Conservation (phyloP, 495 filamentous ascomycete species). For the Penicillium herquei region DNA sequence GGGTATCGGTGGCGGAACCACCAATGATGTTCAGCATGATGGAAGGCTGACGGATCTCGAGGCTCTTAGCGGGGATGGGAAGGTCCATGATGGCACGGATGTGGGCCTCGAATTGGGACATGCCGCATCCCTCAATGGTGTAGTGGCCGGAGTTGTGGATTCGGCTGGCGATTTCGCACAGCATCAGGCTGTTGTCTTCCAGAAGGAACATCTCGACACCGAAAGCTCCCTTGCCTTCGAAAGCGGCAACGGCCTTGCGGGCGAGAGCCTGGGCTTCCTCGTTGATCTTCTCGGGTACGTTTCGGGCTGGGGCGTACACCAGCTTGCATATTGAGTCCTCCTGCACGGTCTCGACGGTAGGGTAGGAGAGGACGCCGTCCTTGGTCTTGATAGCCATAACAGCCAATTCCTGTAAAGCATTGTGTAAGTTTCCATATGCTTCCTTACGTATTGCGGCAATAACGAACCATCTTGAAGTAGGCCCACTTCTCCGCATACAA, state of each 20-base stretch:
- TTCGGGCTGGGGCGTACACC: slow-evolving; percentile 80
- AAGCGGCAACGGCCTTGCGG: slow-evolving; percentile 69
- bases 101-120: slow-evolving; percentile 92
- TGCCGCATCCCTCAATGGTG: slow-evolving; percentile 87
- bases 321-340: slow-evolving; percentile 95
- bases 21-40: slow-evolving; percentile 99
- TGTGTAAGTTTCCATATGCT: not conserved
- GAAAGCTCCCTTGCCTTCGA: slow-evolving; percentile 90
- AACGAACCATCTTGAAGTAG: slow-evolving; percentile 63
- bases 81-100: slow-evolving; percentile 81
- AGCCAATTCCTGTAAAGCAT: slow-evolving; percentile 63
- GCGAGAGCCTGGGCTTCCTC: slow-evolving; percentile 73
- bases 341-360: slow-evolving; percentile 90
- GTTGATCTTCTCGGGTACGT: slow-evolving; percentile 58
- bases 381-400: slow-evolving; percentile 95
- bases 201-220: slow-evolving; percentile 96
- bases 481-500: slow-evolving; percentile 94
- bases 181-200: slow-evolving; percentile 66
- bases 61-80: slow-evolving; percentile 61
- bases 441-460: not conserved
- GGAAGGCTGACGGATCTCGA: slow-evolving; percentile 61
- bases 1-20: slow-evolving; percentile 65
- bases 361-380: slow-evolving; percentile 74
- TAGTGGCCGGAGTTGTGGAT: slow-evolving; percentile 97
- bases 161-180: slow-evolving; percentile 94